Conservation (phyloP, 116 monocot genomes). For the Papilionanthe hybrid region DNA sequence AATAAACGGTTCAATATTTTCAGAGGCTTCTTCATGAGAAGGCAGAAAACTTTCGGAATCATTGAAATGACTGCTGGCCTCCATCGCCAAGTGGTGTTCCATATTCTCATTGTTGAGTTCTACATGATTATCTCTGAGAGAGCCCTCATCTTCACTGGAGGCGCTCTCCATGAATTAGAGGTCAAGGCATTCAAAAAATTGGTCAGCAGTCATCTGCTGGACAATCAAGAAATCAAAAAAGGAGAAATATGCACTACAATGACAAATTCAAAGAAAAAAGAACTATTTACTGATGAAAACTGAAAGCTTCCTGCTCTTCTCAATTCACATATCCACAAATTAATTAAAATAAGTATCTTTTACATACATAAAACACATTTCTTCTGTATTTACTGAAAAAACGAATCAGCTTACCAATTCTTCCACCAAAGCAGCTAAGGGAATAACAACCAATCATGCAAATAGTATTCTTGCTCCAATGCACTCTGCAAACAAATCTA, state of each 20-base stretch:
- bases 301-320: not conserved
- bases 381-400: too few relatives aligned
- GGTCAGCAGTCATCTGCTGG: not conserved
- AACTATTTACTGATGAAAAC: not conserved
- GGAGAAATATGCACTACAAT: not conserved
- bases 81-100: constrained; percentile 39
- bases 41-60: constrained; percentile 23
- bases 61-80: constrained; percentile 23
- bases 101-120: constrained; percentile 61
- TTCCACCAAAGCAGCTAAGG: too few relatives aligned
- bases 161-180: constrained; percentile 33
- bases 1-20: constrained; percentile 56
- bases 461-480: too few relatives aligned
- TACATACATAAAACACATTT: too few relatives aligned
- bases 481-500: too few relatives aligned
- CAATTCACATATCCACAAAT: not conserved
- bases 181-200: not conserved
- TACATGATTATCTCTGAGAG: constrained; percentile 44
- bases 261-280: not conserved
- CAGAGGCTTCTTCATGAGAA: constrained; percentile 18
- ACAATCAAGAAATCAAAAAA: not conserved
- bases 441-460: too few relatives aligned
- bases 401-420: too few relatives aligned
- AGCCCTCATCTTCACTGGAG: constrained; percentile 46
- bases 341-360: too few relatives aligned